Evolutionary conservation across 2,329 filamentous ascomycete species (phyloP).

Genomic region (Simplicillium aogashimaense): DNA sequence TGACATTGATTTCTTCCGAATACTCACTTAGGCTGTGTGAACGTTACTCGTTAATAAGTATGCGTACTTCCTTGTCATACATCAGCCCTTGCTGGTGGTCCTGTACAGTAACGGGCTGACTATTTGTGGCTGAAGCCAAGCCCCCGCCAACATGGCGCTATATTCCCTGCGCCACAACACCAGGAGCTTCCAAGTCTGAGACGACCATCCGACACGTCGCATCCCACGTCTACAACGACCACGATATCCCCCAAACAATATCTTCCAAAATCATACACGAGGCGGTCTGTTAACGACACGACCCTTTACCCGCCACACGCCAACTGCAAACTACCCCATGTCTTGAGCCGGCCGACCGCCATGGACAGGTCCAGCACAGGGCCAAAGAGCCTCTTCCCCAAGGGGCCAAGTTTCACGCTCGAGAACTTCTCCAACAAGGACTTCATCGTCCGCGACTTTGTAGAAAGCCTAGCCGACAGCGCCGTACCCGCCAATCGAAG

Average conservation of each 20-base stretch:
- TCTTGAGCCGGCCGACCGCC: constrained; percentile 14
- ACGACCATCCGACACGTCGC: neutral
- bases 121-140: too few species aligned
- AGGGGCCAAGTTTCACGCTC: constrained; percentile 73
- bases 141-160: too few species aligned
- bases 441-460: constrained; percentile 97
- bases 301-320: too few species aligned
- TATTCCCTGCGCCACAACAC: neutral
- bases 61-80: too few species aligned
- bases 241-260: constrained; percentile 1
- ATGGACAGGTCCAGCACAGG: constrained; percentile 35
- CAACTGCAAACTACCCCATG: constrained; percentile 12
- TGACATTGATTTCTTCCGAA: too few species aligned
- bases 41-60: too few species aligned
- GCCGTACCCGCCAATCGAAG: constrained; percentile 72
- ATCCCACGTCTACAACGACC: neutral
- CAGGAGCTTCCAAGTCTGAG: neutral
- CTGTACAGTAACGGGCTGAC: too few species aligned
- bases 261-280: too few species aligned
- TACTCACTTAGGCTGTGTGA: too few species aligned
- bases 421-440: constrained; percentile 84
- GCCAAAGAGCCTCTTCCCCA: constrained; percentile 62
- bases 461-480: constrained; percentile 82
- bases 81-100: too few species aligned
- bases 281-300: too few species aligned